Evolutionary conservation across 768 basidiomycete species (phyloP).

Genomic region (Hericium rajendrae): DNA sequence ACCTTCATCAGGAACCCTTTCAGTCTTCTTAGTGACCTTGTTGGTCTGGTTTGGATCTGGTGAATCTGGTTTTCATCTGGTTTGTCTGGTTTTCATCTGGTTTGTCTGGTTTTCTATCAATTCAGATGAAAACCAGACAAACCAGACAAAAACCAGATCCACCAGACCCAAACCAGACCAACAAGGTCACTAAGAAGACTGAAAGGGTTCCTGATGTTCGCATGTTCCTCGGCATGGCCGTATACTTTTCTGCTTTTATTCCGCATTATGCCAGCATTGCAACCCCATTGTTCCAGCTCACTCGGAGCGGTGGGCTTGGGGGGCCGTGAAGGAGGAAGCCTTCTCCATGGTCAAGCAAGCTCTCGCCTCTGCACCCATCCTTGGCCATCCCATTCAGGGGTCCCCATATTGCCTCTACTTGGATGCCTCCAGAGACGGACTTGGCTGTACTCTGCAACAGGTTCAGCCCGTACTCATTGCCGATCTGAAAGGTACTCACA

Average conservation of each 20-base stretch:
- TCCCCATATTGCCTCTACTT: slow-evolving; percentile 27
- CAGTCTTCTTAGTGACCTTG: too few species aligned
- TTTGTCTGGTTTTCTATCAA: too few species aligned
- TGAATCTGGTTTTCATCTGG: too few species aligned
- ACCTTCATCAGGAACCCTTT: too few species aligned
- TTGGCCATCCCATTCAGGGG: slow-evolving; percentile 21
- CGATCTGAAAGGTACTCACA: slow-evolving; percentile 15
- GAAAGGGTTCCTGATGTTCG: too few species aligned
- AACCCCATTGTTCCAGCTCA: slow-evolving; percentile 25
- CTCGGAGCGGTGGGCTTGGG: too few species aligned
- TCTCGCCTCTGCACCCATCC: slow-evolving; percentile 24
- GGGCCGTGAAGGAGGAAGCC: slow-evolving; percentile 16
- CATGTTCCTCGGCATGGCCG: slow-evolving; percentile 27
- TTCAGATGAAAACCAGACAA: too few species aligned
- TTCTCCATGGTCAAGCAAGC: slow-evolving; percentile 23
- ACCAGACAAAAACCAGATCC: too few species aligned
- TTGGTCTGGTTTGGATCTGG: too few species aligned
- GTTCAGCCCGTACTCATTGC: slow-evolving; percentile 13
- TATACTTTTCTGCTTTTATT: slow-evolving; percentile 28
- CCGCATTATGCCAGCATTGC: slow-evolving; percentile 27
- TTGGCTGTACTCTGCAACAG: slow-evolving; percentile 17
- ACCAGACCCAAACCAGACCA: too few species aligned
- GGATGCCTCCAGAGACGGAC: slow-evolving; percentile 20
- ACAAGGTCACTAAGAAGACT: too few species aligned
- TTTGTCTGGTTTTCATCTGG: too few species aligned